A percentile compares a stretch with the other conserved stretches of the same genome.
phyloP scores from a whole-genome alignment of 2,329 filamentous ascomycete species.

The Talaromyces rugulosus region DNA sequence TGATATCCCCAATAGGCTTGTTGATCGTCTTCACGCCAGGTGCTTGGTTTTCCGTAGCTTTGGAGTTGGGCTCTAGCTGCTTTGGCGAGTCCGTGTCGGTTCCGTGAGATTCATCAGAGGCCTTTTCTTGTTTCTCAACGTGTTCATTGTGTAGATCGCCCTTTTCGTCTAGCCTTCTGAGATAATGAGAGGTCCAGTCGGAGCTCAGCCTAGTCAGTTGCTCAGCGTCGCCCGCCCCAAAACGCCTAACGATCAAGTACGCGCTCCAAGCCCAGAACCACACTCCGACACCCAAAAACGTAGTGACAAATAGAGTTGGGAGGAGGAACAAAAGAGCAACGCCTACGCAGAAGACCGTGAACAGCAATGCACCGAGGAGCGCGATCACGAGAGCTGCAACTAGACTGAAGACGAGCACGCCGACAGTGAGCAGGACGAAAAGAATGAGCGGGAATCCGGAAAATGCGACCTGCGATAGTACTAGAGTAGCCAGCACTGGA shows the following conservation, averaged over 20 bases:
- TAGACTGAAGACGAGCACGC: conserved; percentile 59
- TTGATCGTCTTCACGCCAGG: neutral
- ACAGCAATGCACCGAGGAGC: conserved; percentile 64
- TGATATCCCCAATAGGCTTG: neutral
- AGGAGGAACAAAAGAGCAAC: conserved; percentile 14
- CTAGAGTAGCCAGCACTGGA: conserved; percentile 67
- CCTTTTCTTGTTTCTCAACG: neutral
- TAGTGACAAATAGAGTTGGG: conserved; percentile 11
- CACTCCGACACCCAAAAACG: conserved; percentile 3
- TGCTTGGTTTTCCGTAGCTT: neutral
- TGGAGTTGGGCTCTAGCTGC: neutral
- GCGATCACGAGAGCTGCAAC: conserved; percentile 55
- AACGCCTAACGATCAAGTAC: conserved; percentile 7
- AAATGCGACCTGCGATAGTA: conserved; percentile 61
- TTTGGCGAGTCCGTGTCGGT: neutral
- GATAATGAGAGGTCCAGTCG: conserved; percentile 52
- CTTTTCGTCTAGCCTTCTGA: neutral
- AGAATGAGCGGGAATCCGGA: conserved; percentile 64
- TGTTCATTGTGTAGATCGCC: neutral
- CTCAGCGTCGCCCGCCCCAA: conserved; percentile 7
- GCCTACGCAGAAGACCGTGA: conserved; percentile 29
- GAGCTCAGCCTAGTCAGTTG: conserved; percentile 5
- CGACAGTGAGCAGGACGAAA: conserved; percentile 63
- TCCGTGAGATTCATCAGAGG: neutral
- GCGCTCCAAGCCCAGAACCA: conserved; percentile 14